Conservation (phyloP, 129 eudicot species). For the Tanacetum coccineum region DNA sequence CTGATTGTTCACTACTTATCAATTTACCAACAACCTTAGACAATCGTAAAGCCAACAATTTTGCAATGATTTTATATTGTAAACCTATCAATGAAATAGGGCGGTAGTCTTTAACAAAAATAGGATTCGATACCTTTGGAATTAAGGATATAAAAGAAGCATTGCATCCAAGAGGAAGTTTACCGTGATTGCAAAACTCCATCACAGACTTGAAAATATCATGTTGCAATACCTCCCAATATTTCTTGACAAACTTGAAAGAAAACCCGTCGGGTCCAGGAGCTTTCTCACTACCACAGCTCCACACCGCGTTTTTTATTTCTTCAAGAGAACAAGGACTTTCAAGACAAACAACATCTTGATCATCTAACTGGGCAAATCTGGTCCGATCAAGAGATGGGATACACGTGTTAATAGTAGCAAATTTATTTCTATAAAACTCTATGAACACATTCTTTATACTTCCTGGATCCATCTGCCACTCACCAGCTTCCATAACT, state of each 20-base stretch:
- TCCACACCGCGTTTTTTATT: neutral
- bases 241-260: neutral
- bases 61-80: neutral
- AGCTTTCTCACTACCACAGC: neutral
- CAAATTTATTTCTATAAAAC: no score
- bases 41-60: neutral
- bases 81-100: neutral
- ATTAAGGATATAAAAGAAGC: neutral
- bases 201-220: neutral
- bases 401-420: no score
- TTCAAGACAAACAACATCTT: neutral
- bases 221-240: neutral
- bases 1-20: neutral
- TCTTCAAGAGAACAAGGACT: neutral
- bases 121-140: neutral
- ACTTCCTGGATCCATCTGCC: neutral
- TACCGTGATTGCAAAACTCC: neutral
- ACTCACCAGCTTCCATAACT: neutral
- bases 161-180: neutral
- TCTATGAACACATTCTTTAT: neutral
- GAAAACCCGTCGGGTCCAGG: neutral
- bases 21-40: neutral
- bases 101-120: neutral
- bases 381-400: no score
- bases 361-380: no score